These are phyloP conservation scores for Physcomitrium patens DNA, from an alignment of 225 moss, liverwort and hornwort genomes.

Conservation along the genomic window DNA sequence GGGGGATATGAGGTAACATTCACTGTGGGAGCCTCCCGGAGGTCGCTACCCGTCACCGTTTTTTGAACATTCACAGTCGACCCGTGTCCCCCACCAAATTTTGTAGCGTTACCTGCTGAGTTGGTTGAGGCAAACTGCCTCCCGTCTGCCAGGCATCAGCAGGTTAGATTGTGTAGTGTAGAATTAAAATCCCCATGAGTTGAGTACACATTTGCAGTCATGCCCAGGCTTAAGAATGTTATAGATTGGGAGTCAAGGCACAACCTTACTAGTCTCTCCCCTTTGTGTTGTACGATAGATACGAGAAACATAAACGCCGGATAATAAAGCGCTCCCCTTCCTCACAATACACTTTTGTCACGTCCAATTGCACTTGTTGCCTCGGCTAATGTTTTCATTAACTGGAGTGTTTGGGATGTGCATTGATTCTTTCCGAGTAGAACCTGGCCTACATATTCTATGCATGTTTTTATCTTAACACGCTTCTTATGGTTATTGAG, in stretches of 20 bases:
- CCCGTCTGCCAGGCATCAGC: constrained; percentile 9
- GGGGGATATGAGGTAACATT: constrained; percentile 45
- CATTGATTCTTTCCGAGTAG: too few species aligned
- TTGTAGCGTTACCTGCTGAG: constrained; percentile 33
- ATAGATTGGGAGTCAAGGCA: constrained; percentile 17
- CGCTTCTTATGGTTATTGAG: too few species aligned
- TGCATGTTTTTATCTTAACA: too few species aligned
- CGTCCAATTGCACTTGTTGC: too few species aligned
- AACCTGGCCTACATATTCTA: too few species aligned
- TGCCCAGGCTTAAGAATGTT: constrained; percentile 21
- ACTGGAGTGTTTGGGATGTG: too few species aligned
- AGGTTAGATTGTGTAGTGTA: constrained; percentile 23
- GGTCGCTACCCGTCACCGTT: neutral
- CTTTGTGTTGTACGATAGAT: constrained; percentile 41
- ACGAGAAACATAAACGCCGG: constrained; percentile 17
- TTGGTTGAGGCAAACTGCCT: neutral
- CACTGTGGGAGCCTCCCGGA: neutral
- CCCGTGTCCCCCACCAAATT: constrained; percentile 19
- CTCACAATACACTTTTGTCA: too few species aligned
- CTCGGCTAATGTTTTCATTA: too few species aligned
- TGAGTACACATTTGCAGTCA: constrained; percentile 12
- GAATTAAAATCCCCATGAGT: constrained; percentile 1
- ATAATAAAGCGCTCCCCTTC: neutral
- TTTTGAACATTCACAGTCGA: neutral
- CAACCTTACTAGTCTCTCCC: constrained; percentile 14